Evolutionary conservation across 306 rosid species (phyloP), one percentile per base, ranked within the genome.

Genomic region (Potentilla sterilis): DNA sequence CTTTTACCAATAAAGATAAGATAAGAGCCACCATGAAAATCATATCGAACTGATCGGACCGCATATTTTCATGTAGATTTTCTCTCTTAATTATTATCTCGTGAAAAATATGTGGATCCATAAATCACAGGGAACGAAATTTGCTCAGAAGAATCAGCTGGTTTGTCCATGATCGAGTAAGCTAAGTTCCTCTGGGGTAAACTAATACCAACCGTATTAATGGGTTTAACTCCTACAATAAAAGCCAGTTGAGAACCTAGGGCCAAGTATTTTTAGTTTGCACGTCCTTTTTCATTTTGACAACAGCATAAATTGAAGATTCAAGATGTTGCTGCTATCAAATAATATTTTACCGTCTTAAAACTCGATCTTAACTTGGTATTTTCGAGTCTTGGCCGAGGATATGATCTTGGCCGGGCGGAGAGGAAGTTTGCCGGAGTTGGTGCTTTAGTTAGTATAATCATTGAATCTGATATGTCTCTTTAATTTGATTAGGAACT

Each of bases 1-100:
- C 67, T 40, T 63, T 78, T 64, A 72, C 77, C 67, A 24, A 69
- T 47, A 69, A 47, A 76, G 73, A 76, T 76, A 67, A 21, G 79
- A 65, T 51, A 71, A 43, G 13, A 22, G 7, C 52, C n/a, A 57
- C 63, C 75, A 68, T 71, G 61, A 68, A 43, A 57, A 67, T 28
- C 67, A 54, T 52, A 41, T 22, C 74, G 37, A 52, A 34, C 12
- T 18, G 61, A 32, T 3, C 9, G 47, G 37, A 64, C 3, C 19
- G 21, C 15, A 18, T 65, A 65, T 40, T 38, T 35, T 9, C 48
- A 9, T 38, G n/a, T 16, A 14, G 9, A 6, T 32, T 32, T 32
- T 61, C n/a, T 28, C 38, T 0, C 2, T 8, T 9, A 54, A 2
- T 32, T 3, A 37, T 37, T 5, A 37, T 6, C 8, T 28, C 42